These are phyloP conservation scores for Suillus lakei DNA, from an alignment of 768 basidiomycete species.

Conservation along the genomic window DNA sequence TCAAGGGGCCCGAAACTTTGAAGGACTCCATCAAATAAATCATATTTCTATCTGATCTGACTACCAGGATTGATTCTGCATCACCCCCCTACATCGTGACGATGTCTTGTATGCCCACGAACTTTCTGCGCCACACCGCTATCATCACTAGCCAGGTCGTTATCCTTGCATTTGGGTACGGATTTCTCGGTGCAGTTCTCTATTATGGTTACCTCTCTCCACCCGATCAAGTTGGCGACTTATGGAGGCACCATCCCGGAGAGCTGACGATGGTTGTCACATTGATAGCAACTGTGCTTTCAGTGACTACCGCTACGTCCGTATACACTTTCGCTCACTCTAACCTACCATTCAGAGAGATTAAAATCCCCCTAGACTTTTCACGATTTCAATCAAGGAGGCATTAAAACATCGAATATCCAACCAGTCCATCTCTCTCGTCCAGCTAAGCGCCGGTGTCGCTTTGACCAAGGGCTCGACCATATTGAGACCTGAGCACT, in stretches of 20 bases:
- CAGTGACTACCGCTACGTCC: conserved; percentile 4
- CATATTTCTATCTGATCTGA: background rate
- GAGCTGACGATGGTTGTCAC: conserved; percentile 12
- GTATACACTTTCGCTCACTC: background rate
- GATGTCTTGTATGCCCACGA: background rate
- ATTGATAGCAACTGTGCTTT: conserved; percentile 11
- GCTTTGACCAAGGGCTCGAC: conserved; percentile 9
- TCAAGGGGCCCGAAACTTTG: too few species aligned
- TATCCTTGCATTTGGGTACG: conserved; percentile 12
- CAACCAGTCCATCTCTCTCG: conserved; percentile 16
- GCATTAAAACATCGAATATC: conserved; percentile 22
- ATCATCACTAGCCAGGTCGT: background rate
- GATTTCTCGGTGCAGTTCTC: conserved; percentile 12
- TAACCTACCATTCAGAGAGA: background rate
- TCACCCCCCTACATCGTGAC: background rate
- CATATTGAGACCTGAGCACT: conserved; percentile 5
- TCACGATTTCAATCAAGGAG: conserved; percentile 15
- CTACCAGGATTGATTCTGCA: background rate
- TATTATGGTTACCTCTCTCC: conserved; percentile 3
- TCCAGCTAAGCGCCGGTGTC: conserved; percentile 16
- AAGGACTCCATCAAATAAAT: background rate
- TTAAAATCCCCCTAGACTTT: background rate
- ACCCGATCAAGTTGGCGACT: background rate
- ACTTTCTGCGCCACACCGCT: background rate
- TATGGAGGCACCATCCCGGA: conserved; percentile 6